These are phyloP conservation scores for Periconia sp. DNA, from an alignment of 2,329 filamentous ascomycete species.

Conservation along the genomic window DNA sequence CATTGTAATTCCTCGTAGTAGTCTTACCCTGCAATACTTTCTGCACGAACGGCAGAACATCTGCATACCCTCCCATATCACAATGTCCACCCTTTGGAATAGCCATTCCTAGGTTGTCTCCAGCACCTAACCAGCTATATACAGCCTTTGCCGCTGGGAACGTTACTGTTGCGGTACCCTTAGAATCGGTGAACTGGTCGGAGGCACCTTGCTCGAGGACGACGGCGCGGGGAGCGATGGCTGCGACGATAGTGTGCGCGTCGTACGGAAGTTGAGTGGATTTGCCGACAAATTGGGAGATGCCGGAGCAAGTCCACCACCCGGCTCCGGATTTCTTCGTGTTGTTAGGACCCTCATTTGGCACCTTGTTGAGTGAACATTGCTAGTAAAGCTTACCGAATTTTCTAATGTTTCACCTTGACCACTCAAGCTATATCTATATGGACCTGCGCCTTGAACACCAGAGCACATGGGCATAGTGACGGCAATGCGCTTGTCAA, in stretches of 20 bases:
- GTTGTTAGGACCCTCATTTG: conserved; percentile 1
- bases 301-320: conserved; percentile 43
- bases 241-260: conserved; percentile 45
- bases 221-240: conserved; percentile 41
- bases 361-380: neutral
- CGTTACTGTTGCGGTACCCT: conserved; percentile 51
- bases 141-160: conserved; percentile 43
- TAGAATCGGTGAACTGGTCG: conserved; percentile 57
- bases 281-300: conserved; percentile 43
- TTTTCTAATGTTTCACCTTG: conserved; percentile 51
- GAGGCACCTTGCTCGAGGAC: conserved; percentile 43
- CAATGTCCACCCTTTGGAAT: conserved; percentile 57
- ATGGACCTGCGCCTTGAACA: conserved; percentile 44
- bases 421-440: conserved; percentile 52
- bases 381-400: conserved; percentile 19
- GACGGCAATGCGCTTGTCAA: conserved; percentile 43
- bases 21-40: conserved; percentile 55
- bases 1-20: conserved; percentile 55
- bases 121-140: conserved; percentile 41
- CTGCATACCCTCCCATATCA: conserved; percentile 56
- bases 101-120: conserved; percentile 51
- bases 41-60: conserved; percentile 56
- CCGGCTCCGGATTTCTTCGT: conserved; percentile 38
- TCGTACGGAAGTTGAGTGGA: conserved; percentile 40
- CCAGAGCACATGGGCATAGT: conserved; percentile 46